A percentile compares a stretch with the other conserved stretches of the same genome.
These are phyloP conservation scores for Penicillium freii DNA, from an alignment of 2,329 filamentous ascomycete species.

Conservation along the genomic window DNA sequence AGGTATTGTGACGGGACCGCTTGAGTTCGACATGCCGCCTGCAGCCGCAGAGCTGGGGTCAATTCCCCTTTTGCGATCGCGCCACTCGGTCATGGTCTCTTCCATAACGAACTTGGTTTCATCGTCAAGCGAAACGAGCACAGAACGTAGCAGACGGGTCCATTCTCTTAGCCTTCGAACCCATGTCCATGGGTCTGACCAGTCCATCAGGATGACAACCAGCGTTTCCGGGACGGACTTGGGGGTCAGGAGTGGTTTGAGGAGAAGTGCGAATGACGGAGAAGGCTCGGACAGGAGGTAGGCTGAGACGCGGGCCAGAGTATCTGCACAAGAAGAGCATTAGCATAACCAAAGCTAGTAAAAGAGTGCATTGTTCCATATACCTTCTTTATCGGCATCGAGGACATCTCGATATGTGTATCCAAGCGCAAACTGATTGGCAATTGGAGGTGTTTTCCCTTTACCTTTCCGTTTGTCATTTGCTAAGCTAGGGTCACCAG, in stretches of 20 bases:
- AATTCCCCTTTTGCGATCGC: conserved; percentile 67
- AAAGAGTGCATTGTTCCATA: conserved; percentile 13
- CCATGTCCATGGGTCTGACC: conserved; percentile 92
- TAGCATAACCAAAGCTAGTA: neutral
- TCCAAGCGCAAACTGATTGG: conserved; percentile 87
- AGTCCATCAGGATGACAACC: conserved; percentile 89
- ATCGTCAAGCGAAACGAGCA: conserved; percentile 69
- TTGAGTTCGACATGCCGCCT: conserved; percentile 55
- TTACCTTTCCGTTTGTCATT: conserved; percentile 52
- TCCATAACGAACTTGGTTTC: conserved; percentile 82
- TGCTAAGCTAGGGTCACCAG: conserved; percentile 38
- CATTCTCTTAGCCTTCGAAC: conserved; percentile 83
- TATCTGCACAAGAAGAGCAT: conserved; percentile 57
- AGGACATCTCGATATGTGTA: conserved; percentile 96
- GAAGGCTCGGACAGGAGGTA: conserved; percentile 87
- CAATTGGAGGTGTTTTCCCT: conserved; percentile 69
- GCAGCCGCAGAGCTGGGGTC: conserved; percentile 58
- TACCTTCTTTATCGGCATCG: conserved; percentile 90
- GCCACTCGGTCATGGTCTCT: conserved; percentile 77
- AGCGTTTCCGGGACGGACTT: conserved; percentile 82
- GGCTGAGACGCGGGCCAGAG: conserved; percentile 81
- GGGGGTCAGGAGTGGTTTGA: conserved; percentile 79
- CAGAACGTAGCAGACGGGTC: conserved; percentile 77
- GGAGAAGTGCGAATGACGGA: conserved; percentile 74
- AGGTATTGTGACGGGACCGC: conserved; percentile 69